Conservation (phyloP, 257 asterid genomes). For the Henckelia pumila region DNA sequence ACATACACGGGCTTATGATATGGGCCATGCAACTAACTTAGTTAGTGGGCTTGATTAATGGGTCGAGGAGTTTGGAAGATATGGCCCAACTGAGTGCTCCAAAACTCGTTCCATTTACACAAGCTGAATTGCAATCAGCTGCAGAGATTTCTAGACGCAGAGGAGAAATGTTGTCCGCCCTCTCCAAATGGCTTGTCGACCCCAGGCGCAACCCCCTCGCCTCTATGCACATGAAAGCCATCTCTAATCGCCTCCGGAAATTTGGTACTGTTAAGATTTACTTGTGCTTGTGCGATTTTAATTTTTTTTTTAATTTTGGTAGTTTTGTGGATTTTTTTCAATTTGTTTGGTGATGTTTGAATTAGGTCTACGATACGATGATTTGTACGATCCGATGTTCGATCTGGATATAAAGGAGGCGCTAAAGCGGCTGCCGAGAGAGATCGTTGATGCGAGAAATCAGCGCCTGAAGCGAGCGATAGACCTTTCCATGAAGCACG, state of each 20-base stretch:
- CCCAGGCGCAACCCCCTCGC: slow-evolving; percentile 81
- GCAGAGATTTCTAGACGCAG: slow-evolving; percentile 3
- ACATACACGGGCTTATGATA: no score
- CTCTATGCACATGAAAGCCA: slow-evolving; percentile 58
- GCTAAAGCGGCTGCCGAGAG: slow-evolving; percentile 76
- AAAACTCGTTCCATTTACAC: not conserved
- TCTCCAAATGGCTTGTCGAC: slow-evolving; percentile 66
- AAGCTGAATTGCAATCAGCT: not conserved
- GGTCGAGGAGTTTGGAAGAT: not conserved
- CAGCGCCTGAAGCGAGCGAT: slow-evolving; percentile 85
- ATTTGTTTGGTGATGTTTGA: slow-evolving; percentile 15
- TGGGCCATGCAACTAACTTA: no score
- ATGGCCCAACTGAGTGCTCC: not conserved
- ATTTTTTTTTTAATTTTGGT: not conserved
- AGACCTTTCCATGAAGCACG: slow-evolving; percentile 92
- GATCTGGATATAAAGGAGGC: slow-evolving; percentile 91
- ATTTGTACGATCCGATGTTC: slow-evolving; percentile 73
- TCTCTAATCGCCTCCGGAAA: slow-evolving; percentile 58
- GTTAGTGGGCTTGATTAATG: not conserved
- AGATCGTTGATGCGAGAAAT: slow-evolving; percentile 80
- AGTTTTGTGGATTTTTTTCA: slow-evolving; percentile 1
- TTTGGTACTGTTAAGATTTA: slow-evolving; percentile 40
- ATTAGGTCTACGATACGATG: slow-evolving; percentile 84
- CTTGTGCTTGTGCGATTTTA: not conserved
- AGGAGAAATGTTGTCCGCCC: slow-evolving; percentile 45